Base-by-base conservation (phyloP, 179 eudicot genomes). In the Beta lomatogona region DNA sequence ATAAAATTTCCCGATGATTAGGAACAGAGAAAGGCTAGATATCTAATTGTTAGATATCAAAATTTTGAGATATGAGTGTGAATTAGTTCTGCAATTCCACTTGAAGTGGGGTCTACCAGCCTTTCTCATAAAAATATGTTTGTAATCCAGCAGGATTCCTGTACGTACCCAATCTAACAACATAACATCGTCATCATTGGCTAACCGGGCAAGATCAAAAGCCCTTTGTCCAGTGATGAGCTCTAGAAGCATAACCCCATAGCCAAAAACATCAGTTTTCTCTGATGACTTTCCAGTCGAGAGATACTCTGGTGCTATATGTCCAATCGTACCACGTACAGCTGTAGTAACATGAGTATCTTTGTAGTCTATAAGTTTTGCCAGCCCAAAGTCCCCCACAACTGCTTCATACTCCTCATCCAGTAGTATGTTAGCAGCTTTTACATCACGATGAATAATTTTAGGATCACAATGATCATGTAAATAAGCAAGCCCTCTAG, bases 281-380 rank as follows among this genome's bases (percentile, higher is more conserved):
- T 86, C 88, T 5, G 86, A 84, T 5, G 88, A 86, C 65, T 86
- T 86, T 79, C 88, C 88, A 22, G 88, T 86, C 61, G 88, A 86
- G 55, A 86, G 85, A 75, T 87, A 87, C 77, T 87, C 89, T 0
- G 89, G 89, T 9, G 89, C 89, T 83, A 87, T 87, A 78, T 87
- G 89, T n/a, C 89, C 89, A 19, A 87, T 85, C 12, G 89, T 87
- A 12, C 89, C 89, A 54, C 89, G 88, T 71, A 87, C 89, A 31
- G 89, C 89, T 75, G 89, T 87, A 50, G 89, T 87, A 71, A 87
- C 89, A 83, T 87, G 89, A 13, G 89, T 85, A 72, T 87, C 89
- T 76, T 83, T 85, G 80, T 85, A 83, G 61, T 87, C 89, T 86
- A 87, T 85, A 15, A 87, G 89, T 79, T 83, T 87, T 64, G 89